Base-by-base conservation (phyloP, 768 basidiomycete genomes). In the Rickenella mellea region DNA sequence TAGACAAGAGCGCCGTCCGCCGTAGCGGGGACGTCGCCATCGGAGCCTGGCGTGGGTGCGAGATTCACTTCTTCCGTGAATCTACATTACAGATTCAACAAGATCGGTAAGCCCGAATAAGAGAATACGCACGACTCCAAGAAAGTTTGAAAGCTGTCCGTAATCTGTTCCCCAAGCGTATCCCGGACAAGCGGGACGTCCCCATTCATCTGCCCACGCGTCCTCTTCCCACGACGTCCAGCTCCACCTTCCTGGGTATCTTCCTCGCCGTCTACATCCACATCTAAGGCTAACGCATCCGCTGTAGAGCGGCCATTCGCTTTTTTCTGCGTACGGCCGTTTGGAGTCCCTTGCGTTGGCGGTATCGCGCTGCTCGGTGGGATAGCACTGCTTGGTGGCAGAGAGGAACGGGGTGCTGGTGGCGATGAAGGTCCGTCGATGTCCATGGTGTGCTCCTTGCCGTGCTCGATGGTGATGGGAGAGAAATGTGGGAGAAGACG, bases 131-230 rank as follows among this genome's bases (percentile, higher is more conserved):
- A 97, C 96, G 80, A 83, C 67, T 88, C 85, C 41, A 98, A 63
- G 64, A 99, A 97, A 1, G 78, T 76, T 58, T 90, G 85, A 55
- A 98, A 97, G 54, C 83, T 81, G 54, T 93, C 87, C 43, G 83
- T 80, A 4, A 98, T 89, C 52, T 87, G 89, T 67, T 98, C 93
- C 41, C 94, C 94, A 15, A 97, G 94, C 25, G 86, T 81, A 63
- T 98, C 96, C 52, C 81, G 83, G 1, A 98, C 92, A 39, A 88
- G 67, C 2, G 92, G 87, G 0, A 96, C 74, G 52, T 92, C 86
- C 4, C 65, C 73, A 41, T 73, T 73, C 8, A 62, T 65, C 44
- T 67, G 67, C 20, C 56, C 55, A 27, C 60, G 60, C 1, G 59
- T 55, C 40, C 68, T 67, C 42, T 72, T 68, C 31, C 72, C 70